Evolutionary conservation across 2,329 filamentous ascomycete species (phyloP).

Genomic region (Cladorrhinum sp.): DNA sequence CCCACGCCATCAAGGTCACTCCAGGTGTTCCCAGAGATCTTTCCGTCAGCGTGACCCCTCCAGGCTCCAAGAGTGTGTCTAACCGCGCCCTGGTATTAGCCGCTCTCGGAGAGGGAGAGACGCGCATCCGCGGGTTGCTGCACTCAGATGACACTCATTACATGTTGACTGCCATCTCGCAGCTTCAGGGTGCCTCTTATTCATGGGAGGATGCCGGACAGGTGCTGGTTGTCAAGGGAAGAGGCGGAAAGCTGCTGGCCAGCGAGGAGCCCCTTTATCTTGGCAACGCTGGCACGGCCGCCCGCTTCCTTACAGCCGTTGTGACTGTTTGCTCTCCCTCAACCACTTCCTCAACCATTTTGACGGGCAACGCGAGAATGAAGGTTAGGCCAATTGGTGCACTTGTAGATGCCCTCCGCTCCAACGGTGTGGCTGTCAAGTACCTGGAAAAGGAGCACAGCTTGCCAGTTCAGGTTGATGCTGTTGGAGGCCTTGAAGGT

Average conservation of each 20-base stretch:
- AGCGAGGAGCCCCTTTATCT: slow-evolving; percentile 79
- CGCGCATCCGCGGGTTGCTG: slow-evolving; percentile 84
- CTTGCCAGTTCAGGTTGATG: slow-evolving; percentile 77
- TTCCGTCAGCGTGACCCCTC: slow-evolving; percentile 75
- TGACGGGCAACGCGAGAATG: slow-evolving; percentile 96
- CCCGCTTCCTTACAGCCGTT: slow-evolving; percentile 90
- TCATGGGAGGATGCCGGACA: slow-evolving; percentile 95
- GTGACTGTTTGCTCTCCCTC: slow-evolving; percentile 75
- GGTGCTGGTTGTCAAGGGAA: slow-evolving; percentile 82
- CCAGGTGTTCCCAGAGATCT: slow-evolving; percentile 67
- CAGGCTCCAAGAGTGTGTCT: slow-evolving; percentile 96
- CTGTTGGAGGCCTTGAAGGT: slow-evolving; percentile 78
- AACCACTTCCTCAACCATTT: slow-evolving; percentile 64
- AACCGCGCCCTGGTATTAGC: slow-evolving; percentile 94
- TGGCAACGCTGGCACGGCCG: slow-evolving; percentile 94
- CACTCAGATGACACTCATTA: slow-evolving; percentile 97
- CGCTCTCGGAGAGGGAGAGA: slow-evolving; percentile 80
- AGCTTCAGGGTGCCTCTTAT: slow-evolving; percentile 82
- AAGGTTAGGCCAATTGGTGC: slow-evolving; percentile 92
- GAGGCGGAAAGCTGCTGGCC: slow-evolving; percentile 79
- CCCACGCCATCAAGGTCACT: slow-evolving; percentile 69
- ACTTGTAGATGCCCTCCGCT: slow-evolving; percentile 81
- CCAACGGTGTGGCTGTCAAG: slow-evolving; percentile 82
- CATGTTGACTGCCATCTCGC: slow-evolving; percentile 89
- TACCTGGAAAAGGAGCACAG: slow-evolving; percentile 83